These are phyloP conservation scores for Beauveria sp. DNA, from an alignment of 2,329 filamentous ascomycete species.

Conservation along the genomic window DNA sequence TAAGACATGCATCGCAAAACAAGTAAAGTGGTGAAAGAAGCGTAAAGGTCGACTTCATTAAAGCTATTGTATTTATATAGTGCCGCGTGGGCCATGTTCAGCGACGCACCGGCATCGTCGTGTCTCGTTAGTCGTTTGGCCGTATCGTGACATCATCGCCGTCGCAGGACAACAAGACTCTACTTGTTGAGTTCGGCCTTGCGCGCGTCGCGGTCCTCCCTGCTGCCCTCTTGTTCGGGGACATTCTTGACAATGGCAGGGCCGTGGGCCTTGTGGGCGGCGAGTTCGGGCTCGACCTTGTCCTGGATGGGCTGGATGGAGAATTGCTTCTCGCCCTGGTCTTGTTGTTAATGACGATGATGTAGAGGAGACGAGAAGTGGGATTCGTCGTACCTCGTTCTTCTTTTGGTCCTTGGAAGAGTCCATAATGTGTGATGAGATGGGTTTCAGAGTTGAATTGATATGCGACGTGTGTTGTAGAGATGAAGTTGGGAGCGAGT, in stretches of 20 bases:
- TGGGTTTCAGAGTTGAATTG: neutral
- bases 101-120: neutral
- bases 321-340: slow-evolving; percentile 37
- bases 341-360: slow-evolving; percentile 11
- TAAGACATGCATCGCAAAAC: too few species aligned
- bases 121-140: neutral
- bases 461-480: neutral
- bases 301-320: slow-evolving; percentile 38
- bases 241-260: slow-evolving; percentile 49
- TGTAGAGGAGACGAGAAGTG: neutral
- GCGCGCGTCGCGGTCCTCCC: slow-evolving; percentile 60
- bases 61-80: neutral
- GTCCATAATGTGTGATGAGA: slow-evolving; percentile 17
- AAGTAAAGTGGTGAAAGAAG: neutral
- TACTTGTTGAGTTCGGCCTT: slow-evolving; percentile 59
- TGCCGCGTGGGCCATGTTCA: neutral
- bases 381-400: slow-evolving; percentile 21
- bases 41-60: neutral
- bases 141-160: slow-evolving; percentile 17
- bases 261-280: slow-evolving; percentile 47
- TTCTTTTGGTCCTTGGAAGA: slow-evolving; percentile 23
- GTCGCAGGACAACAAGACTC: slow-evolving; percentile 10
- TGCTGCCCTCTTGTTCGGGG: slow-evolving; percentile 50
- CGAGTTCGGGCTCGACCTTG: slow-evolving; percentile 39
- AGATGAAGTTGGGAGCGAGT: neutral